These are phyloP conservation scores for Penicillium flavigenum DNA, from an alignment of 495 filamentous ascomycete genomes.

Conservation along the genomic window DNA sequence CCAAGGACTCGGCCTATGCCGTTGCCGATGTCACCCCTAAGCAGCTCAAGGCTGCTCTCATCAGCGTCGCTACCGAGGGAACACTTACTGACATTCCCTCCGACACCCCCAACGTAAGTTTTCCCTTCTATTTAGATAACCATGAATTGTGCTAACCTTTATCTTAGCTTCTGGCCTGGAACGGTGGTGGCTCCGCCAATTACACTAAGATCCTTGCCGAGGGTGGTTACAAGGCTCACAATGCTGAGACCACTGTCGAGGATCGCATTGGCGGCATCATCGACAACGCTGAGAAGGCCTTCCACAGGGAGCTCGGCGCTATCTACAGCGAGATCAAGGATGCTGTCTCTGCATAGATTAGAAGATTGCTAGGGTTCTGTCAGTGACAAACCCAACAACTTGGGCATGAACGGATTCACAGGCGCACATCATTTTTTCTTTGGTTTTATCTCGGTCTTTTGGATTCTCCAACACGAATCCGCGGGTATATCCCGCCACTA, in stretches of 20 bases:
- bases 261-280: constrained; percentile 35
- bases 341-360: constrained; percentile 41
- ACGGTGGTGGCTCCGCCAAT: constrained; percentile 93
- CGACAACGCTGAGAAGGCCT: constrained; percentile 38
- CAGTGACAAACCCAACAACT: constrained; percentile 22
- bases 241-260: constrained; percentile 21
- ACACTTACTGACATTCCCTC: constrained; percentile 80
- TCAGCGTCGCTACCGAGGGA: constrained; percentile 77
- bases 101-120: constrained; percentile 74
- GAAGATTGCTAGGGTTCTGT: constrained; percentile 19
- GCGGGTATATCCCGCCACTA: constrained; percentile 18
- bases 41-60: constrained; percentile 87
- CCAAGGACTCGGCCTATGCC: constrained; percentile 82
- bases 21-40: constrained; percentile 87
- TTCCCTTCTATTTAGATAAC: background rate
- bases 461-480: constrained; percentile 19
- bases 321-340: constrained; percentile 51
- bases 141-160: constrained; percentile 37
- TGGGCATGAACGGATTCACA: constrained; percentile 33
- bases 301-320: constrained; percentile 41
- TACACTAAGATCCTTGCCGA: constrained; percentile 77
- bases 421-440: constrained; percentile 35
- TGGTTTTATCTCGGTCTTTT: constrained; percentile 26
- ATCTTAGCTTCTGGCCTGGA: constrained; percentile 85
- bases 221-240: constrained; percentile 48